phyloP scores from a whole-genome alignment of 129 eudicot species.

The Helichrysum umbraculigerum region DNA sequence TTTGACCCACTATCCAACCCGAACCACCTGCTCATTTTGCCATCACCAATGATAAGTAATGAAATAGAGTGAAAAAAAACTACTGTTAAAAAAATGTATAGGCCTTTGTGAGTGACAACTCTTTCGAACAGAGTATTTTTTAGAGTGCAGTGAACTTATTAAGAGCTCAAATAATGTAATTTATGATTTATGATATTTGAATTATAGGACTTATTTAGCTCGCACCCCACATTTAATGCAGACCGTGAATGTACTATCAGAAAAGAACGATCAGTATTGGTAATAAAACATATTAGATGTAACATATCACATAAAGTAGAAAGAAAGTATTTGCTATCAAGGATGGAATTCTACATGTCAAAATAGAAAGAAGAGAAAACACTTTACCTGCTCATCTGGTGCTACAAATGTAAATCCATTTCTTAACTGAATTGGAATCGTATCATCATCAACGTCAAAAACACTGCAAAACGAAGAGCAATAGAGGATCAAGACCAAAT shows the following conservation, averaged over 20 bases:
- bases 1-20: not conserved
- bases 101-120: not conserved
- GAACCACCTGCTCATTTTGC: not conserved
- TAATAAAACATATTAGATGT: not conserved
- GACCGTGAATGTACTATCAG: not conserved
- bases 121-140: not conserved
- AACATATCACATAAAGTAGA: not conserved
- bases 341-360: not conserved
- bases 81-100: too few relatives aligned
- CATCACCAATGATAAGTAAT: not conserved
- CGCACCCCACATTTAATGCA: not conserved
- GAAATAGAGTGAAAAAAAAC: too few relatives aligned
- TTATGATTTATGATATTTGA: not conserved
- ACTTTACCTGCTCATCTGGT: slow-evolving; percentile 83
- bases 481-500: slow-evolving; percentile 12
- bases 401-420: slow-evolving; percentile 85
- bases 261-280: not conserved
- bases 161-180: not conserved
- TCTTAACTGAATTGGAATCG: slow-evolving; percentile 68
- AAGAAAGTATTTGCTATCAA: not conserved
- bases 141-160: not conserved
- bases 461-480: slow-evolving; percentile 54
- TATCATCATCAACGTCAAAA: slow-evolving; percentile 84
- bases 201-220: not conserved
- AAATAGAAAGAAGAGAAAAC: not conserved